Base-by-base conservation (phyloP, 2,329 filamentous ascomycete species). In the Ophiobolus disseminans region DNA sequence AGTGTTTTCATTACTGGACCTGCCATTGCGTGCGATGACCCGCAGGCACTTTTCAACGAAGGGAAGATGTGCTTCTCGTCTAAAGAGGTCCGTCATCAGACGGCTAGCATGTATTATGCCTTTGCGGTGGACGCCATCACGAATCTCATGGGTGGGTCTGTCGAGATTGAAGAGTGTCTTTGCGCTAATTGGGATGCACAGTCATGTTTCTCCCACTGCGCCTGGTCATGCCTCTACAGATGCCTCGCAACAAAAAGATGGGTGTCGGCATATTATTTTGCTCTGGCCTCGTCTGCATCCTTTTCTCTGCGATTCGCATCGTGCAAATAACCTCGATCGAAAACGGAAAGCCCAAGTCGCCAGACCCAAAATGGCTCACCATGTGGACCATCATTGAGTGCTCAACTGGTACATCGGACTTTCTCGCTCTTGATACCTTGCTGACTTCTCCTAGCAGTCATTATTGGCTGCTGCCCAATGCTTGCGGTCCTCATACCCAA, bases 171-270 rank as follows among this genome's bases (percentile, higher is more conserved):
- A n/a, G n/a, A n/a, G n/a, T n/a, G n/a, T n/a, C n/a, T n/a, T n/a
- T n/a, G n/a, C n/a, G n/a, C n/a, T n/a, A n/a, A n/a, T n/a, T n/a
- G n/a, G n/a, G n/a, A n/a, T n/a, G n/a, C n/a, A n/a, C 19, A 73
- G 70, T 74, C 34, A 73, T 74, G 66, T 53, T 68, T 10, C 58
- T 75, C 6, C 70, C 72, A 5, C 49, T 73, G 20, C 66, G 63
- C 19, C 61, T 74, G 0, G 72, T 70, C 13, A 73, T 66, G 65
- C 68, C 69, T 13, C 59, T 74, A 1, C 66, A 68, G 20, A 68
- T 74, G 57, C 62, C 69, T 3, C 40, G 40, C 5, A 45, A 45
- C 10, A 63, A 73, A 32, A 74, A 74, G 36, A 20, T 68, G 10
- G 68, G 63, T 3, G 62, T 75, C 32, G 64, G 66, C 19, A 45